phyloP scores from a whole-genome alignment of 2,329 filamentous ascomycete genomes.

The Phoma sp. region DNA sequence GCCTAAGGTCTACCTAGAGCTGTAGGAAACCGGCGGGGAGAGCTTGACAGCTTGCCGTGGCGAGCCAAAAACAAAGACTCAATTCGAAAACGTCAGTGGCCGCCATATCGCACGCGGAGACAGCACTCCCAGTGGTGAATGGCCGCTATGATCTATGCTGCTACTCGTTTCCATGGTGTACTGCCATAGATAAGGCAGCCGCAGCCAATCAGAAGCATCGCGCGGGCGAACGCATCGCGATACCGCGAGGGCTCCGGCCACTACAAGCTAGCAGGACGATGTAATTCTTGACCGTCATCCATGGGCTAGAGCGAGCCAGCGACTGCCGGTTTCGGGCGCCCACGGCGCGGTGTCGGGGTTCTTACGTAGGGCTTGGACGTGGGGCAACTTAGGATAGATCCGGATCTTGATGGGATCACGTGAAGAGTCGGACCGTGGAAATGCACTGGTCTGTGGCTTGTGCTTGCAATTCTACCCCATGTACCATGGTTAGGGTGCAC shows the following conservation, averaged over 20 bases:
- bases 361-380: constrained; percentile 15
- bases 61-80: constrained; percentile 26
- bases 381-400: background rate
- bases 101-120: constrained; percentile 62
- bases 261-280: constrained; percentile 20
- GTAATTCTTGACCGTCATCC: constrained; percentile 39
- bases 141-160: constrained; percentile 27
- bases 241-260: constrained; percentile 27
- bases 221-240: constrained; percentile 34
- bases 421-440: constrained; percentile 13
- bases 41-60: constrained; percentile 14
- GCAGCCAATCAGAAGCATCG: constrained; percentile 36
- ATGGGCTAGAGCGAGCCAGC: constrained; percentile 5
- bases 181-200: constrained; percentile 38
- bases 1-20: constrained; percentile 19
- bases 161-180: constrained; percentile 44
- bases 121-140: constrained; percentile 57
- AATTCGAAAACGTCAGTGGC: constrained; percentile 72
- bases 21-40: constrained; percentile 25
- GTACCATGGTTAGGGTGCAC: background rate
- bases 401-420: background rate
- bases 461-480: no score
- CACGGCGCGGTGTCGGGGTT: constrained; percentile 18
- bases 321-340: constrained; percentile 25
- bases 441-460: constrained; percentile 10